phyloP scores from a whole-genome alignment of 2,329 filamentous ascomycete genomes.

The Diaporthe caulivora region DNA sequence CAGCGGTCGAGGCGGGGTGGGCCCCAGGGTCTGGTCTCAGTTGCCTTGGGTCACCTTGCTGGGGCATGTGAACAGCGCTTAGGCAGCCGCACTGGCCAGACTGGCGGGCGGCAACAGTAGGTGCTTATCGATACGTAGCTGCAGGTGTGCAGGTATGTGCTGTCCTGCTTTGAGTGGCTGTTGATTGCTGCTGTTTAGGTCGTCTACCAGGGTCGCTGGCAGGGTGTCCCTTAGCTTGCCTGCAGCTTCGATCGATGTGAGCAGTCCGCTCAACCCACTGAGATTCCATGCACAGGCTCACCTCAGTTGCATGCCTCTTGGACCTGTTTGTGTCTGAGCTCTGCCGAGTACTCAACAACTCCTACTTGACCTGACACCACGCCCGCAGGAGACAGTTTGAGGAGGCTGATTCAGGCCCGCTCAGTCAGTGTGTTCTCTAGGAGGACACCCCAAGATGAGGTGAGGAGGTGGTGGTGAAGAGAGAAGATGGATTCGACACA shows the following conservation, averaged over 20 bases:
- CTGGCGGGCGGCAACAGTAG: not conserved
- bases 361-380: not conserved
- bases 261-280: not conserved
- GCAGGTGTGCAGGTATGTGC: not conserved
- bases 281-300: not conserved
- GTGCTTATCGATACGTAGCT: slow-evolving; percentile 32
- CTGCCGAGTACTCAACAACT: not conserved
- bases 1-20: slow-evolving; percentile 20
- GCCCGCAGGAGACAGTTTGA: not conserved
- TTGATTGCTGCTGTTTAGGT: not conserved
- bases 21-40: slow-evolving; percentile 27
- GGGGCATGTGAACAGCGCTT: slow-evolving; percentile 19
- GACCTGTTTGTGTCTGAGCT: not conserved
- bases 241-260: not conserved
- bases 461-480: slow-evolving; percentile 49
- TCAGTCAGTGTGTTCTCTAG: slow-evolving; percentile 3
- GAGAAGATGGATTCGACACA: slow-evolving; percentile 68
- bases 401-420: not conserved
- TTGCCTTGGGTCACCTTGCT: not conserved
- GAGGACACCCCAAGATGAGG: slow-evolving; percentile 22
- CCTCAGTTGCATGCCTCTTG: not conserved
- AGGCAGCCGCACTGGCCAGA: not conserved
- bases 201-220: not conserved
- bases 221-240: not conserved
- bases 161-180: not conserved